phyloP scores from a whole-genome alignment of 1,284 basidiomycete genomes.

The Cutaneotrichosporon dermatis region DNA sequence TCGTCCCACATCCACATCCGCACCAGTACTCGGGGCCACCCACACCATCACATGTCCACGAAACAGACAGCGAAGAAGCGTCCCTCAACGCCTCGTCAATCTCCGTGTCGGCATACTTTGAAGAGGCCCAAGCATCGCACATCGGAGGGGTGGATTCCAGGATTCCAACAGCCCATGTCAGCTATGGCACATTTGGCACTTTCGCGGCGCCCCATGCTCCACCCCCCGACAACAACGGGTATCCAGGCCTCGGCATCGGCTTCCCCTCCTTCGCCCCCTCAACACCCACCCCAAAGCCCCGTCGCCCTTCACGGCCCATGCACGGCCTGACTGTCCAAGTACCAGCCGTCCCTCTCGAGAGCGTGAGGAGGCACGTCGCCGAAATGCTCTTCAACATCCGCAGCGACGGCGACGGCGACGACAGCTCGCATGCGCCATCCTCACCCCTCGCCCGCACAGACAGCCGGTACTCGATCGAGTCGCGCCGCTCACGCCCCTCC shows the following conservation, averaged over 20 bases:
- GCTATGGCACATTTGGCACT: conserved; percentile 1
- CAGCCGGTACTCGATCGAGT: neutral
- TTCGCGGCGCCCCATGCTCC: neutral
- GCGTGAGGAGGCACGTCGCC: neutral
- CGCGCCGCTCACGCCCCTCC: neutral
- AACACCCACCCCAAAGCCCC: neutral
- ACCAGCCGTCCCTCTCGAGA: neutral
- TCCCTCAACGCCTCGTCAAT: neutral
- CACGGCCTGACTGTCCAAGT: neutral
- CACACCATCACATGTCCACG: neutral
- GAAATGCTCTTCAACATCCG: conserved; percentile 5
- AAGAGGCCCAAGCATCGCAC: neutral
- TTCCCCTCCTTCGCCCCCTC: neutral
- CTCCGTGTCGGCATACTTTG: neutral
- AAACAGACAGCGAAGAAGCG: neutral
- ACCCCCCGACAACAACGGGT: neutral
- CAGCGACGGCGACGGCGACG: neutral
- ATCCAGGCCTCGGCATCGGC: neutral
- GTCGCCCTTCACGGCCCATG: neutral
- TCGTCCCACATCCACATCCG: neutral
- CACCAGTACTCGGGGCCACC: neutral
- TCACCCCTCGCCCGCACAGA: neutral
- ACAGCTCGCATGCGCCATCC: neutral
- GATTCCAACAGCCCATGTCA: neutral
- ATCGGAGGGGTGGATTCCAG: neutral